Conservation (phyloP, 345 rosid genomes). For the Hypericum androsaemum region DNA sequence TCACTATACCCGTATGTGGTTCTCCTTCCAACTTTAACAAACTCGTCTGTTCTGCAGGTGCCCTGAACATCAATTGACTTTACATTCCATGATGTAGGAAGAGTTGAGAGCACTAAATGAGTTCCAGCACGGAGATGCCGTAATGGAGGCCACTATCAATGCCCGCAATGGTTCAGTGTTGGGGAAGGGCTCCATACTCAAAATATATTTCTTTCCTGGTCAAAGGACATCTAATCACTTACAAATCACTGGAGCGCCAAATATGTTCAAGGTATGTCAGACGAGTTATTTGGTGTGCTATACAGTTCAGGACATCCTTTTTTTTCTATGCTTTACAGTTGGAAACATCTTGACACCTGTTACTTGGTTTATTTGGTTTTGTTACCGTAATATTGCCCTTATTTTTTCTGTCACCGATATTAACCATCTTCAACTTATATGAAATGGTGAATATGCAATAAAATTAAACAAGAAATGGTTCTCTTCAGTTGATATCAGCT, state of each 20-base stretch:
- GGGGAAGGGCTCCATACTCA: conserved; percentile 80
- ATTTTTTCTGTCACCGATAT: too few species aligned
- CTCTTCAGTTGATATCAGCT: too few species aligned
- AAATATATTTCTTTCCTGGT: conserved; percentile 89
- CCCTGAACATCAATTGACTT: neutral
- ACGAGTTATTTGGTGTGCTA: conserved; percentile 2
- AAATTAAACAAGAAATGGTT: too few species aligned
- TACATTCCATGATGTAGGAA: conserved; percentile 39
- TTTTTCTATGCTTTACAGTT: too few species aligned
- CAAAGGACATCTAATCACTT: conserved; percentile 79
- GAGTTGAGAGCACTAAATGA: conserved; percentile 75
- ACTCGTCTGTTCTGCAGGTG: neutral
- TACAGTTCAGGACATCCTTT: too few species aligned
- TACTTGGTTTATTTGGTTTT: too few species aligned
- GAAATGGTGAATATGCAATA: too few species aligned
- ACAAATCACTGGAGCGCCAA: conserved; percentile 87
- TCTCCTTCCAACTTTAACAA: conserved; percentile 8
- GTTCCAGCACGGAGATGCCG: conserved; percentile 89
- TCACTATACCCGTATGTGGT: conserved; percentile 61
- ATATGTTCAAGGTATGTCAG: conserved; percentile 61
- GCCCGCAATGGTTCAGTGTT: conserved; percentile 82
- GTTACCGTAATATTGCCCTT: too few species aligned
- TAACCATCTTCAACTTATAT: too few species aligned
- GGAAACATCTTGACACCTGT: too few species aligned
- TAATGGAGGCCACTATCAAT: conserved; percentile 86